phyloP scores from a whole-genome alignment of 2,329 filamentous ascomycete genomes.

The Hypoxylon sp. region DNA sequence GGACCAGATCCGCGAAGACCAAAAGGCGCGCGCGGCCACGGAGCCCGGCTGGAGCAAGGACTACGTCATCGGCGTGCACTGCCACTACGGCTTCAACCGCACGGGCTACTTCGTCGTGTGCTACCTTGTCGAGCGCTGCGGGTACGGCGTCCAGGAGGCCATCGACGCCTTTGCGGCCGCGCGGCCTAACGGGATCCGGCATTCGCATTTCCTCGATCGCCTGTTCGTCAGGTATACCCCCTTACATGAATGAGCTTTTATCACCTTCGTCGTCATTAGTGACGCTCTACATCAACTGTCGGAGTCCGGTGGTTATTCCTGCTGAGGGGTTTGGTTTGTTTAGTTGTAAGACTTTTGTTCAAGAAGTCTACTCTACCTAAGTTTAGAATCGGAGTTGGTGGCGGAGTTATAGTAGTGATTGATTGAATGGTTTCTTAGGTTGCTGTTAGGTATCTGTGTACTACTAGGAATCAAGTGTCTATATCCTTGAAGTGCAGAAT shows the following conservation, averaged over 20 bases:
- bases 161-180: slow-evolving; percentile 82
- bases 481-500: slow-evolving; percentile 13
- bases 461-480: slow-evolving; percentile 20
- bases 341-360: neutral
- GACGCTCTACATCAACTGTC: neutral
- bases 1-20: slow-evolving; percentile 72
- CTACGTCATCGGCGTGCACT: slow-evolving; percentile 85
- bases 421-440: slow-evolving; percentile 3
- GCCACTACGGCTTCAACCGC: slow-evolving; percentile 95
- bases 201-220: slow-evolving; percentile 89
- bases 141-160: slow-evolving; percentile 80
- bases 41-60: slow-evolving; percentile 59
- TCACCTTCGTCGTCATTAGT: neutral
- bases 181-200: slow-evolving; percentile 86
- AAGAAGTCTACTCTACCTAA: too few species aligned
- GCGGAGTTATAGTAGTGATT: slow-evolving; percentile 17
- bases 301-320: neutral
- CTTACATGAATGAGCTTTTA: slow-evolving; percentile 13
- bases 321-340: neutral
- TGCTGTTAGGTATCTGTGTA: slow-evolving; percentile 17
- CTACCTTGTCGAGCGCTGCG: slow-evolving; percentile 88
- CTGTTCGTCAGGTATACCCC: slow-evolving; percentile 81
- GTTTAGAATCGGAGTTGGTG: neutral
- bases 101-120: slow-evolving; percentile 92
- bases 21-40: slow-evolving; percentile 62